These are phyloP conservation scores for Aspergillus sp. DNA, from an alignment of 2,329 filamentous ascomycete species.

Conservation along the genomic window DNA sequence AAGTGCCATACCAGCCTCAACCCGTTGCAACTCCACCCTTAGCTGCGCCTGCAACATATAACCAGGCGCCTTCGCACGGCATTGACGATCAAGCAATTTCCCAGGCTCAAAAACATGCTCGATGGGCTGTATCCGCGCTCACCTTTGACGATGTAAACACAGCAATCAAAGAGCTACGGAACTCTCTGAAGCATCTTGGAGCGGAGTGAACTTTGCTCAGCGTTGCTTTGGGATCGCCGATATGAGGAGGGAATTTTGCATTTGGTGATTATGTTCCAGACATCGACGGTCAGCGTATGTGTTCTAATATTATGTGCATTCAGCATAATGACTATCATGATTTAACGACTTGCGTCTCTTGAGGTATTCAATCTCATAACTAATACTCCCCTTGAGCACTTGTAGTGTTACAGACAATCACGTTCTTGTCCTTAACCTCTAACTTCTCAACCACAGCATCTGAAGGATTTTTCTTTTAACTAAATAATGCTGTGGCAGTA, in stretches of 20 bases:
- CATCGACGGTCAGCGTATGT: background rate
- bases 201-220: slow-evolving; percentile 49
- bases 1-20: slow-evolving; percentile 20
- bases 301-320: background rate
- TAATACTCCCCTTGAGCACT: background rate
- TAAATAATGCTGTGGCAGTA: too few species aligned
- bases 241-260: background rate
- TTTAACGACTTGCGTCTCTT: background rate
- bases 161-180: slow-evolving; percentile 78
- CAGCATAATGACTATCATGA: background rate
- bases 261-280: background rate
- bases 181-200: slow-evolving; percentile 70
- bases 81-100: slow-evolving; percentile 71
- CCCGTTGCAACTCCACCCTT: slow-evolving; percentile 22
- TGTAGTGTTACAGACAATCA: background rate
- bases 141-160: slow-evolving; percentile 96
- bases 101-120: slow-evolving; percentile 89
- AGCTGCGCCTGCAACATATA: slow-evolving; percentile 19
- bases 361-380: background rate
- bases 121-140: slow-evolving; percentile 93
- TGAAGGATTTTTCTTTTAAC: background rate
- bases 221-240: background rate
- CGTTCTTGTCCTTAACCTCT: background rate
- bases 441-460: background rate
- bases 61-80: slow-evolving; percentile 28